phyloP scores from a whole-genome alignment of 148 eudicot species.

The Silene latifolia region DNA sequence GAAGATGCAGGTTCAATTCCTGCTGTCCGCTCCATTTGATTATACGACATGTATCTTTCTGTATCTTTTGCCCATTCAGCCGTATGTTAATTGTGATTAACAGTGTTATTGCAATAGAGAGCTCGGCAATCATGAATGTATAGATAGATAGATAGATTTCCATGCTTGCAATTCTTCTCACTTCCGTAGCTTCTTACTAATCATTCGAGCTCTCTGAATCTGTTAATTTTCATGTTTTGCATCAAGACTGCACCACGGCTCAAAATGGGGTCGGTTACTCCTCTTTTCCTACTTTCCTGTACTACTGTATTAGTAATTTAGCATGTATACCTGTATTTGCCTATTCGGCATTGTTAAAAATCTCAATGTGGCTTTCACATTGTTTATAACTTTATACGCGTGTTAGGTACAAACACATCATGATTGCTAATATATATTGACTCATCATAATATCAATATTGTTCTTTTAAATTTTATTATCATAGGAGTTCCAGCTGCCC shows the following conservation, averaged over 20 bases:
- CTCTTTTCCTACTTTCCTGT: background rate
- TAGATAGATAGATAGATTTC: background rate
- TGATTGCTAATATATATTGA: background rate
- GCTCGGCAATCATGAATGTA: background rate
- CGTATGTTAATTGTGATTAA: background rate
- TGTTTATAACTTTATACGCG: too few relatives aligned
- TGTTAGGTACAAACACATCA: background rate
- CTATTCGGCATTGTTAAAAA: too few relatives aligned
- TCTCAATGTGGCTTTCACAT: background rate
- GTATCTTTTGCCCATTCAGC: background rate
- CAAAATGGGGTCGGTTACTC: background rate
- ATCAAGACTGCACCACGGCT: background rate
- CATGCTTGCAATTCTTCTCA: background rate
- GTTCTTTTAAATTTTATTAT: background rate
- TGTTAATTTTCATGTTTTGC: background rate
- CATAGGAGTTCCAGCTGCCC: too few relatives aligned
- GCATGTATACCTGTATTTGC: too few relatives aligned
- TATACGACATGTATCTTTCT: too few relatives aligned
- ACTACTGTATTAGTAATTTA: too few relatives aligned
- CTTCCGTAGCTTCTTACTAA: background rate
- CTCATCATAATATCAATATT: background rate
- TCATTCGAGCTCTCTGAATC: background rate
- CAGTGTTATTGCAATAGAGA: background rate
- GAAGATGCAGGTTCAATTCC: constrained; percentile 37
- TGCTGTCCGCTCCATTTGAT: constrained; percentile 23